phyloP scores from a whole-genome alignment of 2,329 filamentous ascomycete genomes.

The Fusarium duplospermum region DNA sequence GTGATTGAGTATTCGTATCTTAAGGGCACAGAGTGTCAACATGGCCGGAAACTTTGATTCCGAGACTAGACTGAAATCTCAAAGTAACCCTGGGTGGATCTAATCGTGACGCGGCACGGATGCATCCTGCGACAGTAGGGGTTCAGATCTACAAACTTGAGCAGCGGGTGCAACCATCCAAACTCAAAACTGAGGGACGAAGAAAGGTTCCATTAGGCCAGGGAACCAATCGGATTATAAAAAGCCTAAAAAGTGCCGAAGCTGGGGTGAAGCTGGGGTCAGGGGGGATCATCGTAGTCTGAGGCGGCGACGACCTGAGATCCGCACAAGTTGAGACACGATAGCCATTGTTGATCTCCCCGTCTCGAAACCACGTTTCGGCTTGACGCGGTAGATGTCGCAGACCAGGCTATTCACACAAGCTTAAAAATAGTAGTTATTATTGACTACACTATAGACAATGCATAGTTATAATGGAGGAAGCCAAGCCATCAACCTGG shows the following conservation, averaged over 20 bases:
- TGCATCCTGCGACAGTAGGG: neutral
- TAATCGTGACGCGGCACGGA: neutral
- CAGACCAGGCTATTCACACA: neutral
- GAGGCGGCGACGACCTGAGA: neutral
- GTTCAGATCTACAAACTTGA: neutral
- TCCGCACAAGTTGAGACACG: neutral
- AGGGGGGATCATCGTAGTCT: neutral
- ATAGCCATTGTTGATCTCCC: neutral
- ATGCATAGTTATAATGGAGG: neutral
- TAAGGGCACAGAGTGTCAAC: neutral
- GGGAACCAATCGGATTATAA: neutral
- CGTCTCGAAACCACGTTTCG: constrained; percentile 3
- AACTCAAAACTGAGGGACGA: neutral
- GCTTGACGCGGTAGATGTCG: neutral
- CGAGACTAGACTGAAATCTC: neutral
- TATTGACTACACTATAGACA: neutral
- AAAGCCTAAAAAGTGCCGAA: neutral
- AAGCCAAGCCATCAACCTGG: neutral
- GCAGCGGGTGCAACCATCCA: neutral
- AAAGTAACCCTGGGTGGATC: neutral
- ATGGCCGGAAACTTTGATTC: neutral
- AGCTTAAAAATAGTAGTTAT: neutral
- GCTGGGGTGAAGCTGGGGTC: neutral
- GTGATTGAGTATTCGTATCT: neutral
- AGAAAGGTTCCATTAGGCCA: neutral